phyloP scores from a whole-genome alignment of 176 grass and related monocot species.

The Phragmites australis region DNA sequence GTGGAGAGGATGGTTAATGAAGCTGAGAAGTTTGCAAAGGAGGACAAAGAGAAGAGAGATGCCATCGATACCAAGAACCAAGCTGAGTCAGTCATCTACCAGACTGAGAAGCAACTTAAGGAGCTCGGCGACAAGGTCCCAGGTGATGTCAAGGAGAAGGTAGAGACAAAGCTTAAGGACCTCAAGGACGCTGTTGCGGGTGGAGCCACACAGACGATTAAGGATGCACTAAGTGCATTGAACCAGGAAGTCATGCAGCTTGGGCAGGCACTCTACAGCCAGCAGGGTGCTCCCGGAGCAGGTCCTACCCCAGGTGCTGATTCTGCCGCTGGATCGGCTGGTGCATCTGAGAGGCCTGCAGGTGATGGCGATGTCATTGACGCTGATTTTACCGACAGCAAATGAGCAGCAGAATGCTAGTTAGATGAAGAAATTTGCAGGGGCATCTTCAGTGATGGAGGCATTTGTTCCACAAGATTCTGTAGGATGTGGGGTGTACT shows the following conservation, averaged over 20 bases:
- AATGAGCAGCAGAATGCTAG: slow-evolving; percentile 30
- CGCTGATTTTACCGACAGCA: slow-evolving; percentile 72
- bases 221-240: slow-evolving; percentile 57
- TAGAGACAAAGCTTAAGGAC: slow-evolving; percentile 56
- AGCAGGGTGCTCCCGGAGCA: slow-evolving; percentile 48
- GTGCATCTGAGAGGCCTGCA: slow-evolving; percentile 45
- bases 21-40: slow-evolving; percentile 67
- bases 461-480: slow-evolving; percentile 13
- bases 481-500: slow-evolving; percentile 33
- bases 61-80: slow-evolving; percentile 81
- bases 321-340: slow-evolving; percentile 20
- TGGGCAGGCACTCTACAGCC: slow-evolving; percentile 64
- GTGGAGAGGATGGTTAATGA: slow-evolving; percentile 74
- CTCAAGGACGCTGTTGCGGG: slow-evolving; percentile 51
- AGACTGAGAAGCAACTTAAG: slow-evolving; percentile 83
- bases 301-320: slow-evolving; percentile 51
- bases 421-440: background rate
- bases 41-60: slow-evolving; percentile 77
- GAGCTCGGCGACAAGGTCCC: slow-evolving; percentile 77
- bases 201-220: slow-evolving; percentile 52
- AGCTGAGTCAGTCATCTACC: slow-evolving; percentile 68
- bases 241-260: slow-evolving; percentile 89
- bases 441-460: background rate
- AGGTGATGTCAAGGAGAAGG: slow-evolving; percentile 55
- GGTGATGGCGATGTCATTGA: slow-evolving; percentile 60